A percentile compares a stretch with the other conserved stretches of the same genome.
Conservation (phyloP, 83 land plant species). For the Diphasiastrum complanatum region DNA sequence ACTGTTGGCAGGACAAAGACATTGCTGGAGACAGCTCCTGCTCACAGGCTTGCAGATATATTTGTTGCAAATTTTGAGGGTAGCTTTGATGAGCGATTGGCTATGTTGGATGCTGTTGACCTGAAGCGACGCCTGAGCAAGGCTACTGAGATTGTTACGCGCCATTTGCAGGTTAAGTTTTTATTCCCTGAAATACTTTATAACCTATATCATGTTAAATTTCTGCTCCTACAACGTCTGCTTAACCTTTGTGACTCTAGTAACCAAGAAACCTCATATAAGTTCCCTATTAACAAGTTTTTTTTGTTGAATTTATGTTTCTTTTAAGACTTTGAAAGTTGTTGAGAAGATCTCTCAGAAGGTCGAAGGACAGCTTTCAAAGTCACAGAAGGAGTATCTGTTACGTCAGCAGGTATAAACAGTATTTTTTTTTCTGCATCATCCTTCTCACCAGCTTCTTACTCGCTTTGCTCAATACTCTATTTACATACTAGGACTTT, state of each 20-base stretch:
- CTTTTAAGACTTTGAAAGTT: conserved; percentile 27
- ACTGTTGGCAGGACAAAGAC: conserved; percentile 77
- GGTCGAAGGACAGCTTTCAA: conserved; percentile 91
- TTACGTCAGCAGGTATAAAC: conserved; percentile 96
- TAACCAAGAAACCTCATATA: too few species aligned
- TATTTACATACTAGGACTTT: too few species aligned
- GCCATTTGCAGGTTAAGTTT: conserved; percentile 89
- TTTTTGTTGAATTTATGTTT: too few species aligned
- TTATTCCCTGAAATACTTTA: too few species aligned
- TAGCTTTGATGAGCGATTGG: conserved; percentile 86
- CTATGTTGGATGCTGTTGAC: conserved; percentile 93
- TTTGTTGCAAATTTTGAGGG: conserved; percentile 98
- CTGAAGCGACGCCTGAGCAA: conserved; percentile 69
- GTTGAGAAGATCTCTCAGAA: conserved; percentile 48
- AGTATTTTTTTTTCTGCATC: conserved; percentile 1
- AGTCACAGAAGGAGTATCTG: conserved; percentile 90
- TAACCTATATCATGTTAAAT: not conserved
- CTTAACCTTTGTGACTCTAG: too few species aligned
- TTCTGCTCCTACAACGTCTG: too few species aligned
- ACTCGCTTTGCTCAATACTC: not conserved
- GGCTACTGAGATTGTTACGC: conserved; percentile 78
- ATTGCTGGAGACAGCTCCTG: conserved; percentile 76
- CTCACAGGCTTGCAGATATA: conserved; percentile 87
- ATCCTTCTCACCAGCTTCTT: not conserved
- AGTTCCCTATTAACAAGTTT: too few species aligned